These are phyloP conservation scores for Puccinia coronata DNA, from an alignment of 1,284 basidiomycete genomes.

Conservation along the genomic window DNA sequence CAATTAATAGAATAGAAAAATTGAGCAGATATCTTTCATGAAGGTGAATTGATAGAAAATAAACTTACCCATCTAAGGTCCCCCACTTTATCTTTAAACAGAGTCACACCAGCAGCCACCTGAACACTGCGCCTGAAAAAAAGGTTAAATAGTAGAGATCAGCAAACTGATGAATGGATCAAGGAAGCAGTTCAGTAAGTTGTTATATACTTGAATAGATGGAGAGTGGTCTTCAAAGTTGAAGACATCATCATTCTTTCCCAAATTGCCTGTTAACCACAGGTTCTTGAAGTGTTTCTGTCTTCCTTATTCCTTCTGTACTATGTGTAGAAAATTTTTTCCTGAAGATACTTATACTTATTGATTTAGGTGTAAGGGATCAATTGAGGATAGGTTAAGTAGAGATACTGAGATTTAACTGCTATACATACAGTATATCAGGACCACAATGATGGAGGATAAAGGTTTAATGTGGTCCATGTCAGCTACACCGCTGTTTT, in stretches of 20 bases:
- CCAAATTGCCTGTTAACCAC: background rate
- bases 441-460: background rate
- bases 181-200: background rate
- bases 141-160: background rate
- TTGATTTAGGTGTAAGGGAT: too few relatives aligned
- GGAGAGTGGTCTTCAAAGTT: background rate
- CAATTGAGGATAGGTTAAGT: too few relatives aligned
- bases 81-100: constrained; percentile 46
- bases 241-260: constrained; percentile 1
- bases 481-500: too few relatives aligned
- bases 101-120: constrained; percentile 23
- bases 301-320: too few relatives aligned
- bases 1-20: too few relatives aligned
- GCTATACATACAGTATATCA: background rate
- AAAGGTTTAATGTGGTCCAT: background rate
- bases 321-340: too few relatives aligned
- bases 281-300: too few relatives aligned
- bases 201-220: constrained; percentile 5
- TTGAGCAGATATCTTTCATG: background rate
- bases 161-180: background rate
- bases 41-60: background rate
- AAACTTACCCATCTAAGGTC: constrained; percentile 47
- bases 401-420: background rate
- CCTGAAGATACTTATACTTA: too few relatives aligned
- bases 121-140: constrained; percentile 34